Percentiles rank a stretch among this genome's conserved stretches.
Conservation (phyloP, 78 protist genomes). For the Dictyostelium citrinum region DNA sequence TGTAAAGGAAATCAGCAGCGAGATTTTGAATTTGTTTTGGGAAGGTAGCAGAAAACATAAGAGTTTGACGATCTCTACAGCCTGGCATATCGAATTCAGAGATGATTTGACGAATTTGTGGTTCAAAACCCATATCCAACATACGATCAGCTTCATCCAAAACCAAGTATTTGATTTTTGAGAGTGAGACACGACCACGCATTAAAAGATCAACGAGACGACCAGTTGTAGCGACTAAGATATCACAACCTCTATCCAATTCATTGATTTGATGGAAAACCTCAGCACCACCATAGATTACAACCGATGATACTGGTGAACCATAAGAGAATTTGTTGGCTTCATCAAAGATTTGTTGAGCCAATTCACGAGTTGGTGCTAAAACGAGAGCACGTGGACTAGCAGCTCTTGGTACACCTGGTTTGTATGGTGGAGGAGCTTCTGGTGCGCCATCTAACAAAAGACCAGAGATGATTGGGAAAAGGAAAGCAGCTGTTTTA, state of each 20-base stretch:
- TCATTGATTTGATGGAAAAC: conserved; percentile 91
- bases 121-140: conserved; percentile 99
- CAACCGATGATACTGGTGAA: conserved; percentile 85
- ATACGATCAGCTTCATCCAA: conserved; percentile 99
- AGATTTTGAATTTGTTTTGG: conserved; percentile 96
- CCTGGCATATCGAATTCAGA: conserved; percentile 92
- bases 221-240: conserved; percentile 99
- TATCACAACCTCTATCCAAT: conserved; percentile 96
- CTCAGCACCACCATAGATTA: conserved; percentile 99
- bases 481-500: conserved; percentile 97
- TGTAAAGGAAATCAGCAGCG: conserved; percentile 95
- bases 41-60: conserved; percentile 99
- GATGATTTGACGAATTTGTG: conserved; percentile 97
- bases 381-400: conserved; percentile 92
- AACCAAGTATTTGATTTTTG: conserved; percentile 81
- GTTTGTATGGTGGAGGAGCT: conserved; percentile 37
- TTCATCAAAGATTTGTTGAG: conserved; percentile 95
- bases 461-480: conserved; percentile 86
- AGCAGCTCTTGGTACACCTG: conserved; percentile 56
- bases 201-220: conserved; percentile 96
- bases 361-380: conserved; percentile 99
- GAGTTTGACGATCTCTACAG: conserved; percentile 91
- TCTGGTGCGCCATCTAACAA: conserved; percentile 74
- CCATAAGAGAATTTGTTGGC: conserved; percentile 92
- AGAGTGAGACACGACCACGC: conserved; percentile 90